Percentiles rank a stretch among this genome's conserved stretches.
Evolutionary conservation across 116 monocot species (phyloP).

Genomic region (Dioscorea cayenensis): DNA sequence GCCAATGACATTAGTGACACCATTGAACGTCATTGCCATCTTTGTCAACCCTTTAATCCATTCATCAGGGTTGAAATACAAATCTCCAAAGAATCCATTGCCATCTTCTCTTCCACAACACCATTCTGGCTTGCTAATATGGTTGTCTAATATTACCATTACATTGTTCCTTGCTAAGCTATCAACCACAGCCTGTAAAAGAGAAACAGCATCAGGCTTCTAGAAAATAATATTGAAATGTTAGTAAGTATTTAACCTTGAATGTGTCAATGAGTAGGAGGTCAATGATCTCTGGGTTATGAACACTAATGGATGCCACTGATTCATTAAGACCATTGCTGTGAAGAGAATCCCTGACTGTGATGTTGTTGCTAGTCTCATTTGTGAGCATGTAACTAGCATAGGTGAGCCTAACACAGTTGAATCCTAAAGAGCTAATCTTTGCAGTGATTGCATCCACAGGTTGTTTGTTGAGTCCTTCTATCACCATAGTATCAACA

Average conservation of each 20-base stretch:
- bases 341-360: constrained; percentile 38
- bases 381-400: constrained; percentile 32
- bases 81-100: background rate
- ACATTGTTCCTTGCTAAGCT: background rate
- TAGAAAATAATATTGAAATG: no score
- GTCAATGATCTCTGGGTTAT: constrained; percentile 45
- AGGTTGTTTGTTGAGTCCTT: constrained; percentile 51
- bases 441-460: constrained; percentile 34
- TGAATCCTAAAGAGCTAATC: constrained; percentile 36
- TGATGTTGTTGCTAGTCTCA: constrained; percentile 24
- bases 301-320: constrained; percentile 18
- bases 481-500: constrained; percentile 37
- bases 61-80: background rate
- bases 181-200: background rate
- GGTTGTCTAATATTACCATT: background rate
- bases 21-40: background rate
- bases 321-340: constrained; percentile 36
- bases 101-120: background rate
- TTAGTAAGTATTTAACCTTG: constrained; percentile 17
- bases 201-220: no score
- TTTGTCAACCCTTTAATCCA: background rate
- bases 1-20: background rate
- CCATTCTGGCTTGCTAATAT: background rate
- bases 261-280: constrained; percentile 41
- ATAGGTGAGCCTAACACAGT: constrained; percentile 58